phyloP scores from a whole-genome alignment of 1,284 basidiomycete genomes.

The Anthracocystis setariae region DNA sequence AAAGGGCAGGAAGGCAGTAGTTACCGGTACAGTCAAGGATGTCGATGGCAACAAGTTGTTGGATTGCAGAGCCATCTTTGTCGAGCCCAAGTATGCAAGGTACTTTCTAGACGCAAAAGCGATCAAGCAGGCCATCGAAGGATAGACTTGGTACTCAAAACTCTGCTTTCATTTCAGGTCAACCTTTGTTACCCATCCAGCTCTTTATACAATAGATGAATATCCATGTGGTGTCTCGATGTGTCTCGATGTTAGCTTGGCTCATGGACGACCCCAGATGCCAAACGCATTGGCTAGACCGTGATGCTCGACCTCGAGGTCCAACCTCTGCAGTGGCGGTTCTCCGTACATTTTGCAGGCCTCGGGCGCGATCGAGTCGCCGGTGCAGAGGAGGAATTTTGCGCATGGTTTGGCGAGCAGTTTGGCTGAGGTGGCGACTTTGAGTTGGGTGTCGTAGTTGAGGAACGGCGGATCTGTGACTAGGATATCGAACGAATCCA shows the following conservation, averaged over 20 bases:
- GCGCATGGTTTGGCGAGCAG: slow-evolving; percentile 10
- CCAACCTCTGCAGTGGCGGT: slow-evolving; percentile 21
- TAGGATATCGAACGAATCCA: slow-evolving; percentile 59
- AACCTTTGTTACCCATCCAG: too few relatives aligned
- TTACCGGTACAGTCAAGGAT: slow-evolving; percentile 79
- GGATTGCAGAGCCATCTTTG: slow-evolving; percentile 80
- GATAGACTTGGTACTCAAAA: too few relatives aligned
- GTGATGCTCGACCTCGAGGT: slow-evolving; percentile 39
- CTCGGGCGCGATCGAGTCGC: slow-evolving; percentile 42
- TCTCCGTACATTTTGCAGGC: slow-evolving; percentile 39
- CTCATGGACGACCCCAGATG: slow-evolving; percentile 31
- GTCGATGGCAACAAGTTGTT: slow-evolving; percentile 82
- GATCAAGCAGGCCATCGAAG: slow-evolving; percentile 72
- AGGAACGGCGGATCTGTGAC: slow-evolving; percentile 66
- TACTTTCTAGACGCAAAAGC: slow-evolving; percentile 73
- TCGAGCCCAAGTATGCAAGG: slow-evolving; percentile 84
- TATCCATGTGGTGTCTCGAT: too few relatives aligned
- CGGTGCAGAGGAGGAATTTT: slow-evolving; percentile 36
- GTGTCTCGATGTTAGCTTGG: background rate
- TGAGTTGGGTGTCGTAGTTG: slow-evolving; percentile 41
- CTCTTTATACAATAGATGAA: too few relatives aligned
- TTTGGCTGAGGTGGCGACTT: slow-evolving; percentile 29
- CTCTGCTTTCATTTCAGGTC: too few relatives aligned
- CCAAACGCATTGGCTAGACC: slow-evolving; percentile 49
- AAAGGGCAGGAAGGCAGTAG: slow-evolving; percentile 80